Percentiles rank a stretch among this genome's conserved stretches.
Conservation (phyloP, 23 red algal species). For the Chondrus crispus region DNA sequence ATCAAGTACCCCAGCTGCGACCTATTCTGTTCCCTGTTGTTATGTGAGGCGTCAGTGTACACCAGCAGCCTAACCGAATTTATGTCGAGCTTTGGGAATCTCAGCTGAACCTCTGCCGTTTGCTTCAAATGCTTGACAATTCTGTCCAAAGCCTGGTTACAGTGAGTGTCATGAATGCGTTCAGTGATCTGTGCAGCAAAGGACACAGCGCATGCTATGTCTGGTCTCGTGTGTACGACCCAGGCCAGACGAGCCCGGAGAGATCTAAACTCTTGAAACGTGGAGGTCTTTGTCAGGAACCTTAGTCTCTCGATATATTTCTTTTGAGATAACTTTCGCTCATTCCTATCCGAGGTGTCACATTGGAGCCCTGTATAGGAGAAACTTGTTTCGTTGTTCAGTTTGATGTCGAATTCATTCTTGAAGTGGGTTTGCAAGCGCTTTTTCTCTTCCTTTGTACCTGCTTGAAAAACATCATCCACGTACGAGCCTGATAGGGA, state of each 20-base stretch:
- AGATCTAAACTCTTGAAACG: neutral
- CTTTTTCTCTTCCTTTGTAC: neutral
- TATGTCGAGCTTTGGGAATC: neutral
- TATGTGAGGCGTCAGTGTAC: constrained; percentile 5
- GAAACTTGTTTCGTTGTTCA: neutral
- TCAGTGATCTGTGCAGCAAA: neutral
- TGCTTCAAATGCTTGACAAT: neutral
- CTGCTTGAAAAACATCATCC: neutral
- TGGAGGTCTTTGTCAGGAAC: neutral
- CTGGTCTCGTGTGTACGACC: constrained; percentile 14
- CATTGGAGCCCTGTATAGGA: neutral
- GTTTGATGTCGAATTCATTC: neutral
- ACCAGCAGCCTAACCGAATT: neutral
- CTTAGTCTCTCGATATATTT: neutral
- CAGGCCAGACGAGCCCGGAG: neutral
- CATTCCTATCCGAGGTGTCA: neutral
- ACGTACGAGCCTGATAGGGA: neutral
- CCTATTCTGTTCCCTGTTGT: neutral
- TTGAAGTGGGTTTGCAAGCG: neutral
- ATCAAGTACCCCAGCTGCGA: neutral
- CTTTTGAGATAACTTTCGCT: constrained; percentile 11
- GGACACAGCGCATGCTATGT: neutral
- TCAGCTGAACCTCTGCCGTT: neutral
- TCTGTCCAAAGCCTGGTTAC: neutral
- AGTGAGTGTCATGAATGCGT: neutral